Evolutionary conservation across 495 filamentous ascomycete species (phyloP).

Genomic region (Aspergillus mulundensis): DNA sequence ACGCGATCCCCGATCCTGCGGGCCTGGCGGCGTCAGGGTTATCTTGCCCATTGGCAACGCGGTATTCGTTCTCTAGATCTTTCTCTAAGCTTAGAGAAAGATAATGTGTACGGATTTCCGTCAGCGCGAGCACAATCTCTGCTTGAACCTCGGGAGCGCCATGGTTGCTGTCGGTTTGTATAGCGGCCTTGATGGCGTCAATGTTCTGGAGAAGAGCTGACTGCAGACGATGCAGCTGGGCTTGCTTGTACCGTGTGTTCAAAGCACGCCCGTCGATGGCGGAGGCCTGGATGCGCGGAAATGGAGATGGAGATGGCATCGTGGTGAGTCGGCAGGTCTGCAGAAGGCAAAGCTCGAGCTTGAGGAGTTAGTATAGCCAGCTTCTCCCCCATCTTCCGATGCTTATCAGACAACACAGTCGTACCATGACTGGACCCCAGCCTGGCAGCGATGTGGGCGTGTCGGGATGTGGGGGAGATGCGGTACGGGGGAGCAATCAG

Average conservation of each 20-base stretch:
- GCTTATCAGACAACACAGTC: neutral
- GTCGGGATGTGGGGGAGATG: neutral
- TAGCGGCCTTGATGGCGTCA: slow-evolving; percentile 33
- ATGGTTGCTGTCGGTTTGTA: slow-evolving; percentile 34
- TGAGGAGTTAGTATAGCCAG: neutral
- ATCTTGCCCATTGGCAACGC: slow-evolving; percentile 41
- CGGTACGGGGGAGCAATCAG: too few relatives aligned
- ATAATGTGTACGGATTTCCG: slow-evolving; percentile 43
- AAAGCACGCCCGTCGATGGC: slow-evolving; percentile 45
- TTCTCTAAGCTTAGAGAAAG: slow-evolving; percentile 31
- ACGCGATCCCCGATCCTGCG: slow-evolving; percentile 42
- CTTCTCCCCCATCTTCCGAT: too few relatives aligned
- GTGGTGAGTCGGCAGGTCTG: neutral
- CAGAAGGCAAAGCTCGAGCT: neutral
- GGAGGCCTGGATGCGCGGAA: slow-evolving; percentile 36
- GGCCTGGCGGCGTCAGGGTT: slow-evolving; percentile 18
- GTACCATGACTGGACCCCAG: too few relatives aligned
- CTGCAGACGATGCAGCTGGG: slow-evolving; percentile 43
- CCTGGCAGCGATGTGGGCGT: neutral
- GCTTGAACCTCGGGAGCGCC: slow-evolving; percentile 35
- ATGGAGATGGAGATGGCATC: slow-evolving; percentile 25
- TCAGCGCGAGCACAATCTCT: slow-evolving; percentile 39
- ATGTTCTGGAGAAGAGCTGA: slow-evolving; percentile 28
- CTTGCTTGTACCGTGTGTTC: slow-evolving; percentile 44
- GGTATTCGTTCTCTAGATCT: slow-evolving; percentile 46